Evolutionary conservation across 1,139 yeast species (phyloP), one percentile per base, ranked within the genome.

Genomic region (Zygosaccharomyces sapae): DNA sequence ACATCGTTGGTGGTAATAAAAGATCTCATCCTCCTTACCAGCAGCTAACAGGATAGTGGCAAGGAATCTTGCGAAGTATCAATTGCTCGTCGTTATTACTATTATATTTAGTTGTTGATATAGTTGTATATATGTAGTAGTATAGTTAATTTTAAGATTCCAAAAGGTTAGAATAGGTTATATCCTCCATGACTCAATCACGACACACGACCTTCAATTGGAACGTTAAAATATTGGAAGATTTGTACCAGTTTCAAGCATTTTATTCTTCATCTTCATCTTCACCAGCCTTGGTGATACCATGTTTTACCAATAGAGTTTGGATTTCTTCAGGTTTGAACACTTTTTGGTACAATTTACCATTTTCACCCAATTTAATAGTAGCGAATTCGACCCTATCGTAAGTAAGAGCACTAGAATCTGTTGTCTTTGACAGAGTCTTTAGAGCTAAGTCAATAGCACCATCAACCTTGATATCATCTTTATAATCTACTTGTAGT

Each of bases 351-450:
- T 75, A 66, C 19, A 85, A 73, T 53, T 79, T 73, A 38, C 80
- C 84, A 33, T 71, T 69, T 35, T 63, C 56, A 39, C 64, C 62
- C 57, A 74, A 70, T 29, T 79, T 76, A 50, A 87, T 77, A 2
- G 96, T 88, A 34, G 97, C 89, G 66, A 90, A 84, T 70, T 90
- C 97, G 56, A 90, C 76, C 70, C 89, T 89, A 51, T 89, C 96
- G 62, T 88, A 79, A 31, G 89, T 86, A 63, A 92, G 74, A 47
- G 87, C 81, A 38, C 95, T 80, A 47, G 87, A 77, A 68, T 92
- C 99, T 77, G 94, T 89, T 9, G 98, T 94, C 73, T 92, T 94
- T 47, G 94, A 82, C 56, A 92, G 77, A 36, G 94, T 95, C 70
- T 89, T 89, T 63, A 92, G 75, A 5, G 97, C 97, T 65, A 92